Evolutionary conservation across 2,329 filamentous ascomycete genomes (phyloP).

Genomic region (Elsinoe ampelina): DNA sequence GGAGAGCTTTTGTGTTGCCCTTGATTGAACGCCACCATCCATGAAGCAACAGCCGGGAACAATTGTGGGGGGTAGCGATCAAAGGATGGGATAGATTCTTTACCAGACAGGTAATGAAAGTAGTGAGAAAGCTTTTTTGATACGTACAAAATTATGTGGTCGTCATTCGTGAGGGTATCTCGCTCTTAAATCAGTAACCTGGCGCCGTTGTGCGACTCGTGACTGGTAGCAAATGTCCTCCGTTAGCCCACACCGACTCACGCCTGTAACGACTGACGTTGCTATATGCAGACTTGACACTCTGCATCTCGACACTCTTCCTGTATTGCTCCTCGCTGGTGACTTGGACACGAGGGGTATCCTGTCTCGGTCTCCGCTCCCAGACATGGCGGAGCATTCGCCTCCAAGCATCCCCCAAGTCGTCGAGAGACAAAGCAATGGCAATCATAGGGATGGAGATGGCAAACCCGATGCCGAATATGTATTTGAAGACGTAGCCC

Average conservation of each 20-base stretch:
- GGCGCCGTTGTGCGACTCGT: background rate
- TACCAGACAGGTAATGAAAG: too few relatives aligned
- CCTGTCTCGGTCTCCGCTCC: background rate
- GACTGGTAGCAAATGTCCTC: background rate
- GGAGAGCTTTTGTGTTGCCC: too few relatives aligned
- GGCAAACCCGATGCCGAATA: constrained; percentile 47
- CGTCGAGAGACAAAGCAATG: constrained; percentile 39
- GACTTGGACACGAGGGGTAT: background rate
- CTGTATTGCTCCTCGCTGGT: background rate
- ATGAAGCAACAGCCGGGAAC: too few relatives aligned
- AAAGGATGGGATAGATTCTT: too few relatives aligned
- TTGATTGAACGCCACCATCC: too few relatives aligned
- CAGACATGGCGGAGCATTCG: background rate
- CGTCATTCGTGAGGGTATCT: constrained; percentile 7
- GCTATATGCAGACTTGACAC: constrained; percentile 3
- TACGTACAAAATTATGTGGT: background rate
- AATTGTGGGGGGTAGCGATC: too few relatives aligned
- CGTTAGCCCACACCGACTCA: background rate
- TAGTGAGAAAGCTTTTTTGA: background rate
- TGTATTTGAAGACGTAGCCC: constrained; percentile 45
- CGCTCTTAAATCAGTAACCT: background rate
- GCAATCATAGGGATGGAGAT: constrained; percentile 39
- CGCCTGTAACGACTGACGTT: background rate
- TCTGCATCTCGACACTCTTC: constrained; percentile 7
- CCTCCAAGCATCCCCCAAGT: constrained; percentile 22